Base-by-base conservation (phyloP, 371 early-diverging fungal species). In the Mortierella polycephala region DNA sequence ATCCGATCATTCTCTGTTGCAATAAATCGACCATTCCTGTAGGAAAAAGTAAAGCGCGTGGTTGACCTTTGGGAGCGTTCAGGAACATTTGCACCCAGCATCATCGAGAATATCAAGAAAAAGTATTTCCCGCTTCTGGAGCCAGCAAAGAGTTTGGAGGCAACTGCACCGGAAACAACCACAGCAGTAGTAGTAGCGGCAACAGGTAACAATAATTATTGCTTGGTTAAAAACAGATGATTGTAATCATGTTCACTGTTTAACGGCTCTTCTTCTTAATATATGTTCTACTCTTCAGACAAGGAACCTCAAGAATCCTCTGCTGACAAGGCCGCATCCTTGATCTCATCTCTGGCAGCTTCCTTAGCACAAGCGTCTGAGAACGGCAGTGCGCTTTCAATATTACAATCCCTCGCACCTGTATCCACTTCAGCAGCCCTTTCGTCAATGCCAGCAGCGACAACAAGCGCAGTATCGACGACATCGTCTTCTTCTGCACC, bases 1-100 rank as follows among this genome's bases (percentile, higher is more conserved):
- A 13, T n/a, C 16, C 59, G 8, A 14, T 60, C 16, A 46, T 21
- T 13, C 41, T 8, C 59, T 60, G 5, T 14, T 44, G n/a, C 30
- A 41, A 66, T 58, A 66, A 66, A 64, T 57, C 21, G 41, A 18
- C 37, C 20, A 16, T 40, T 18, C 18, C 57, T 39, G 42, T 71
- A 89, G 90, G 89, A 88, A 51, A 85, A 84, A 73, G 89, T 90
- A 72, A 88, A 89, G 70, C 81, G 88, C 42, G 87, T 90, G 30
- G 77, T 89, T 46, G 81, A 81, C 5, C 64, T 90, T 49, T 90
- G 91, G 91, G 84, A 83, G 44, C 81, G 84, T 62, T 73, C 76
- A 52, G 82, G 71, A 42, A 77, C 87, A 8, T 89, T 89, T 73
- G 67, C 83, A 54, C 60, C 68, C 14, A 74, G 81, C 3, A 65